Conservation (phyloP, 2,329 filamentous ascomycete species). For the Penicillium crustosum region DNA sequence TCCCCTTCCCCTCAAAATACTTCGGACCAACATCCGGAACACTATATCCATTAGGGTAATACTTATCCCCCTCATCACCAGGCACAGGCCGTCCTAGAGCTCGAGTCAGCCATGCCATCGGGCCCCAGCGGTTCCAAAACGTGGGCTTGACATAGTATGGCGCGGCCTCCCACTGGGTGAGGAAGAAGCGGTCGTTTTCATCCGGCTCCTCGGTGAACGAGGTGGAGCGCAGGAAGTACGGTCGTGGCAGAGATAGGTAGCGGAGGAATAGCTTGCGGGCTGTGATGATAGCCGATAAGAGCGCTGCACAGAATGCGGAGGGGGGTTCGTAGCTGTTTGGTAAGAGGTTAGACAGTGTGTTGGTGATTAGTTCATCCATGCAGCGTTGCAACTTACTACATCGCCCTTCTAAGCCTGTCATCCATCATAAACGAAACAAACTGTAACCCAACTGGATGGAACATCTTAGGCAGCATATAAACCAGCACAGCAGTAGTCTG, state of each 20-base stretch:
- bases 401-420: slow-evolving; percentile 62
- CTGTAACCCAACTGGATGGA: slow-evolving; percentile 51
- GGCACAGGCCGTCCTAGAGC: slow-evolving; percentile 49
- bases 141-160: slow-evolving; percentile 66
- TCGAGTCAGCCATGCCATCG: slow-evolving; percentile 52
- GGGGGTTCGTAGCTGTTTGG: slow-evolving; percentile 42
- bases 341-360: neutral
- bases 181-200: slow-evolving; percentile 54
- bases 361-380: neutral
- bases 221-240: slow-evolving; percentile 39
- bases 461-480: slow-evolving; percentile 51
- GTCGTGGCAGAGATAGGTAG: slow-evolving; percentile 61
- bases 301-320: slow-evolving; percentile 27
- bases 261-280: slow-evolving; percentile 58
- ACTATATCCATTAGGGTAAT: slow-evolving; percentile 50
- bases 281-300: slow-evolving; percentile 52
- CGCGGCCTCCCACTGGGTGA: slow-evolving; percentile 57
- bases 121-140: slow-evolving; percentile 63
- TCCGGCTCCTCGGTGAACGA: slow-evolving; percentile 51
- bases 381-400: slow-evolving; percentile 53
- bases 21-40: slow-evolving; percentile 62
- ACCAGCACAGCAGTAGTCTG: slow-evolving; percentile 63
- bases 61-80: slow-evolving; percentile 49
- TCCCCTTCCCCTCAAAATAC: slow-evolving; percentile 54
- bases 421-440: slow-evolving; percentile 63